A percentile compares a stretch with the other conserved stretches of the same genome.
Evolutionary conservation across 352 stramenopile genomes (phyloP).

Genomic region (Phytophthora ramorum): DNA sequence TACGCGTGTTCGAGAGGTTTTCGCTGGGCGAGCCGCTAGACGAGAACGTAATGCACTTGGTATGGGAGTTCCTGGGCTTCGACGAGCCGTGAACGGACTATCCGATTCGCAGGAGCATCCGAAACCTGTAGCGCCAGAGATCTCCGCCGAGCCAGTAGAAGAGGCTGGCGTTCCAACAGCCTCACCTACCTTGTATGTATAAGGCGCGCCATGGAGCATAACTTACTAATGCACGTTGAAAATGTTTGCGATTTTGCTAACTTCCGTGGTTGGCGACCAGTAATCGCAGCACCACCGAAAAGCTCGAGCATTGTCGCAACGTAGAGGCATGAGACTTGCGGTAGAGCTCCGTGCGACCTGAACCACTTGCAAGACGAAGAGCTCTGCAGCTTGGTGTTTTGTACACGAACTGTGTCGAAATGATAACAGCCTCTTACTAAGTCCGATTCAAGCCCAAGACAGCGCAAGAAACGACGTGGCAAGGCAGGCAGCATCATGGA

Average conservation of each 20-base stretch:
- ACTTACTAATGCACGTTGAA: conserved; percentile 40
- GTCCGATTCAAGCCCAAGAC: conserved; percentile 2
- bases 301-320: too few species aligned
- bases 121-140: conserved; percentile 30
- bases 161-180: neutral
- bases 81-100: conserved; percentile 42
- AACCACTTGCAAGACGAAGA: too few species aligned
- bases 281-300: too few species aligned
- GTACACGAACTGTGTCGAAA: conserved; percentile 1
- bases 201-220: conserved; percentile 35
- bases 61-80: conserved; percentile 66
- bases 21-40: conserved; percentile 48
- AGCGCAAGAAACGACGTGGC: conserved; percentile 34
- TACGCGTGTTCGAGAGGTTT: conserved; percentile 59
- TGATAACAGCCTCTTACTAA: neutral
- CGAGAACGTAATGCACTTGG: conserved; percentile 51
- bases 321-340: too few species aligned
- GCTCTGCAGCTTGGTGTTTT: neutral
- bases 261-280: too few species aligned
- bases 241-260: neutral
- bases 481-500: conserved; percentile 35
- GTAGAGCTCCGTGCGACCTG: too few species aligned
- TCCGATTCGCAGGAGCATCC: conserved; percentile 19
- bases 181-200: conserved; percentile 31
- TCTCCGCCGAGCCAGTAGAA: conserved; percentile 8